Evolutionary conservation across 345 rosid genomes (phyloP), one percentile per base, ranked within the genome.

Genomic region (Lumnitzera littorea): DNA sequence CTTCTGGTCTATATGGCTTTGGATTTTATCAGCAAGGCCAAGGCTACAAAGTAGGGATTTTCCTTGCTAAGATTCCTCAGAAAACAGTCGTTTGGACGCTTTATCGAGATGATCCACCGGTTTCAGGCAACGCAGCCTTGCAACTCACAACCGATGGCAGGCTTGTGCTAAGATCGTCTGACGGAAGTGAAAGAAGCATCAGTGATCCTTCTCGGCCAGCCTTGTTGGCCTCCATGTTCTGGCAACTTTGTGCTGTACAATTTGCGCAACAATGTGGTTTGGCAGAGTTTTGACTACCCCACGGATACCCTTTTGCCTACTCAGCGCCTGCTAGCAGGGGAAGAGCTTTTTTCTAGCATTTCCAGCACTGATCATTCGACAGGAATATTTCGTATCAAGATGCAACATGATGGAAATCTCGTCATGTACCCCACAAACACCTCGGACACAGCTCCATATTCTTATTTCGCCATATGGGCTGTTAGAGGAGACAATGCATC

Each of bases 241-340:
- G 71, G 80, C 48, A 71, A 76, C 24, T 71, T 76, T 14, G 59
- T 63, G 10, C 61, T 73, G 27, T 58, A 51, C 15, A 43, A 48
- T 55, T 23, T 36, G 2, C 47, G 15, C 0, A 53, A 29, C 13
- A n/a, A 7, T 13, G 48, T 53, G 2, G 9, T 69, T 24, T 74
- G 82, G 82, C 60, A 74, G 59, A 74, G 76, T 24, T 72, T 74
- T 27, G n/a, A 51, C 15, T 7, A 3, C 51, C 79, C 79, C 29
- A 78, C 78, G 0, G 77, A 78, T 16, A 74, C 73, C 29, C 51
- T 78, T 25, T 53, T 74, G 55, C 62, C 47, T 24, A 57, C 71
- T n/a, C 82, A 74, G 53, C 47, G 20, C 58, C 57, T 75, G 9
- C 11, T 11, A 9, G 1, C 8, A 2, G 58, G 12, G 0, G 23